phyloP scores from a whole-genome alignment of 1,284 basidiomycete genomes.

The Ganoderma lucidum region DNA sequence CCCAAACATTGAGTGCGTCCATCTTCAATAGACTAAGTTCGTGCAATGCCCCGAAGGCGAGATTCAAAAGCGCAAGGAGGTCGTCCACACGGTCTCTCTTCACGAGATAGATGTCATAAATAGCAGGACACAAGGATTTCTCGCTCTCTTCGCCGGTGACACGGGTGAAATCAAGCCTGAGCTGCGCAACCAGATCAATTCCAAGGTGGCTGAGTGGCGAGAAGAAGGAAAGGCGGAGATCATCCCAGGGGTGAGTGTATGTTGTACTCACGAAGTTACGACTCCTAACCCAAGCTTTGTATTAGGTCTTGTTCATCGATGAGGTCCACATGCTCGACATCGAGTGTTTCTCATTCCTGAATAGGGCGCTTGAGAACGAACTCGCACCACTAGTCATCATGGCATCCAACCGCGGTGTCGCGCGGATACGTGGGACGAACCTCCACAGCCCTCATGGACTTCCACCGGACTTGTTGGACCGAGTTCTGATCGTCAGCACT shows the following conservation, averaged over 20 bases:
- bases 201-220: slow-evolving; percentile 96
- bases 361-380: slow-evolving; percentile 94
- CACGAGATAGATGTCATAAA: slow-evolving; percentile 99
- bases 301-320: slow-evolving; percentile 88
- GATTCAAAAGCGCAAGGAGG: slow-evolving; percentile 96
- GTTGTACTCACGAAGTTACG: not conserved
- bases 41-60: slow-evolving; percentile 98
- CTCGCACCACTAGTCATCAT: slow-evolving; percentile 96
- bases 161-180: slow-evolving; percentile 99
- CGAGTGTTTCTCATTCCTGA: slow-evolving; percentile 98
- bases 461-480: slow-evolving; percentile 93
- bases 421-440: slow-evolving; percentile 94
- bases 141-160: slow-evolving; percentile 85
- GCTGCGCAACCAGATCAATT: slow-evolving; percentile 95
- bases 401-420: slow-evolving; percentile 97
- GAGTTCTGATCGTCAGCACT: slow-evolving; percentile 95
- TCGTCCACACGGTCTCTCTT: slow-evolving; percentile 95
- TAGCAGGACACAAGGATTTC: slow-evolving; percentile 93
- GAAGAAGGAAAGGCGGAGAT: slow-evolving; percentile 99
- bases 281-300: not conserved
- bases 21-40: slow-evolving; percentile 84
- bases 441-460: slow-evolving; percentile 95
- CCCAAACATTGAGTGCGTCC: not conserved
- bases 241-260: slow-evolving; percentile 86
- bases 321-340: slow-evolving; percentile 99